These are phyloP conservation scores for Entomortierella lignicola DNA, from an alignment of 192 early-diverging fungal genomes.

Conservation along the genomic window DNA sequence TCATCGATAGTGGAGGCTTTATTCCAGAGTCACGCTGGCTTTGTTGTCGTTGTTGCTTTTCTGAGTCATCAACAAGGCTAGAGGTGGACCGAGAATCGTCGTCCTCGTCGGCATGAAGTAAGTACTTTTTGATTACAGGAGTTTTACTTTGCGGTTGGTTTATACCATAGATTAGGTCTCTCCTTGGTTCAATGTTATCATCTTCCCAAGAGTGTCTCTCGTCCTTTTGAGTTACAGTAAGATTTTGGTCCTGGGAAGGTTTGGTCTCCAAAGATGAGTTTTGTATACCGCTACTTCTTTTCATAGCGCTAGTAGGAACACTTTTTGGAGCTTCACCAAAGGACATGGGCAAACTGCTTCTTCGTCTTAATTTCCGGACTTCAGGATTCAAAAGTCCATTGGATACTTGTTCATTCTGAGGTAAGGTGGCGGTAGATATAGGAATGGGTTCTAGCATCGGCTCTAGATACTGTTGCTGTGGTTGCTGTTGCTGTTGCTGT, in stretches of 20 bases:
- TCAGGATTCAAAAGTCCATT: neutral
- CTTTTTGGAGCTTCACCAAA: constrained; percentile 12
- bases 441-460: neutral
- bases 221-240: neutral
- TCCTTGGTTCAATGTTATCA: neutral
- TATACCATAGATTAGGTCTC: neutral
- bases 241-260: neutral
- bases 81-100: constrained; percentile 1
- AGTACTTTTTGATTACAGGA: neutral
- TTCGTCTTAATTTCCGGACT: constrained; percentile 26
- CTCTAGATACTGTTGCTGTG: neutral
- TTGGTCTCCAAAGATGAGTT: neutral
- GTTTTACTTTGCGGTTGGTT: neutral
- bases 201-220: constrained; percentile 14
- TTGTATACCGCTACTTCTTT: constrained; percentile 24
- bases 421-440: neutral
- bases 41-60: constrained; percentile 8
- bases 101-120: constrained; percentile 17
- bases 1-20: constrained; percentile 24
- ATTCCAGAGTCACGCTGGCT: constrained; percentile 17
- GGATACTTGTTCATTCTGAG: neutral
- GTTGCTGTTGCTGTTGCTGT: constrained; percentile 6
- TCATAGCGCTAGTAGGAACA: neutral
- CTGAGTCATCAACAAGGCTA: constrained; percentile 5
- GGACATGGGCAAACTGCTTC: constrained; percentile 40